These are phyloP conservation scores for Lantana camara DNA, from an alignment of 257 asterid genomes.

Conservation along the genomic window DNA sequence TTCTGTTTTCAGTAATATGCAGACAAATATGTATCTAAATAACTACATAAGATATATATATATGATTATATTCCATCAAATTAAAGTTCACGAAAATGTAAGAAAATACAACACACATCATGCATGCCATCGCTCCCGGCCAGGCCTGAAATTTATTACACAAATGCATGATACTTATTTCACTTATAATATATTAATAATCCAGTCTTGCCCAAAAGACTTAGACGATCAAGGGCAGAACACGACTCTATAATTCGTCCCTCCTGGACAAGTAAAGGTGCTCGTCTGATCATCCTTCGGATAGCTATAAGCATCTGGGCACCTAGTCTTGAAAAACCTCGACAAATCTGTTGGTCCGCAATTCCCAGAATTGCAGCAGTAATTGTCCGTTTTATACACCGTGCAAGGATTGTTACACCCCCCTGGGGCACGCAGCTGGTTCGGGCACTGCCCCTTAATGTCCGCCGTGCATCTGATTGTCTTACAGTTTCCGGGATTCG, in stretches of 20 bases:
- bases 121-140: no score
- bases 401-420: slow-evolving; percentile 62
- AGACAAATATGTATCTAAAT: no score
- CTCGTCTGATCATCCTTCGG: slow-evolving; percentile 53
- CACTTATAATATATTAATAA: no score
- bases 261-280: slow-evolving; percentile 51
- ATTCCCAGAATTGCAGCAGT: slow-evolving; percentile 40
- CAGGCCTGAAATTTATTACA: no score
- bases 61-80: no score
- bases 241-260: slow-evolving; percentile 49
- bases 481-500: slow-evolving; percentile 33
- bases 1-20: no score
- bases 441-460: slow-evolving; percentile 55
- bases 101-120: no score
- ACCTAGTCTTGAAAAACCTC: slow-evolving; percentile 49
- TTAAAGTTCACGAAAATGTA: no score
- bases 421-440: slow-evolving; percentile 32
- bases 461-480: slow-evolving; percentile 41
- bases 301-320: slow-evolving; percentile 52
- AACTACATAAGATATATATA: no score
- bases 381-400: slow-evolving; percentile 33
- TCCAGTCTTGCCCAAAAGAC: no score
- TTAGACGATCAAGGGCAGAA: slow-evolving; percentile 41
- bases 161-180: no score
- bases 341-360: slow-evolving; percentile 44